A percentile compares a stretch with the other conserved stretches of the same genome.
These are phyloP conservation scores for Tulasnella sp. DNA, from an alignment of 768 basidiomycete genomes.

Conservation along the genomic window DNA sequence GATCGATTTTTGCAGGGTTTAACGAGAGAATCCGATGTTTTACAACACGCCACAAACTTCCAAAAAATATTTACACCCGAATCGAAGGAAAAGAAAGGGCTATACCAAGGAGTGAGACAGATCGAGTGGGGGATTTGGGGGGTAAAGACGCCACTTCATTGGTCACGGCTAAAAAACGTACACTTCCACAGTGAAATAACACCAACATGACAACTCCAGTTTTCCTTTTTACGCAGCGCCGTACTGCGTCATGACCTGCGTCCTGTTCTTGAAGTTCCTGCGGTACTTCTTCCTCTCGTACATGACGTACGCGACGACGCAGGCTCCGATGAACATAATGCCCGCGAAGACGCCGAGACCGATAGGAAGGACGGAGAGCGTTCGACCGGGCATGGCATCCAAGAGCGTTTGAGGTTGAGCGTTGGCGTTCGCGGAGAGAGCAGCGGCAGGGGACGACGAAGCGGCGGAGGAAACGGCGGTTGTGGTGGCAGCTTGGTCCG, in stretches of 20 bases:
- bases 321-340: constrained; percentile 22
- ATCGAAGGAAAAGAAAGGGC: too few species aligned
- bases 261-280: constrained; percentile 16
- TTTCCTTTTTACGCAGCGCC: neutral
- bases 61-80: neutral
- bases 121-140: neutral
- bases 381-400: constrained; percentile 9
- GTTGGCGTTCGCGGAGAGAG: neutral
- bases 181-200: neutral
- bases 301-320: constrained; percentile 23
- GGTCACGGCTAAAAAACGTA: neutral
- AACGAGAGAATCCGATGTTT: neutral
- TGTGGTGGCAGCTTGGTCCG: neutral
- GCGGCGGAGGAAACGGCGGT: neutral
- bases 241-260: neutral
- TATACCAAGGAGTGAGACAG: neutral
- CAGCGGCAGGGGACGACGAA: neutral
- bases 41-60: neutral
- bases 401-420: neutral
- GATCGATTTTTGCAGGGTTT: too few species aligned
- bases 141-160: neutral
- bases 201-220: neutral
- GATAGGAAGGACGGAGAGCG: constrained; percentile 16
- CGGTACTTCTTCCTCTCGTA: constrained; percentile 24
- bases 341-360: constrained; percentile 20